These are phyloP conservation scores for Meredithiella fracta DNA, from an alignment of 2,329 filamentous ascomycete genomes.

Conservation along the genomic window DNA sequence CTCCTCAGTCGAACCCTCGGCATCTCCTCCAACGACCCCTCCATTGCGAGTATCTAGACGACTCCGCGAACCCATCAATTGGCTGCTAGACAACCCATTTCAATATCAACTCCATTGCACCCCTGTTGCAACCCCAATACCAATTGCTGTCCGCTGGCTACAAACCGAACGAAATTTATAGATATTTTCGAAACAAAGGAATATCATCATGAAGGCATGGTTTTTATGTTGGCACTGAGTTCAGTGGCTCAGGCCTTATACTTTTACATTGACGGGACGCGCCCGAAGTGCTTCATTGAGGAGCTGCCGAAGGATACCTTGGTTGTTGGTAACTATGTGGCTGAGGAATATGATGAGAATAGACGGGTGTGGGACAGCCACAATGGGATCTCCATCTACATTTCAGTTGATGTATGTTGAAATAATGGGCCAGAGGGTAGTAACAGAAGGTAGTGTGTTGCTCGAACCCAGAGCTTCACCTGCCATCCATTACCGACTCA, in stretches of 20 bases:
- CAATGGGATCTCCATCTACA: constrained; percentile 63
- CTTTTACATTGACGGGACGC: constrained; percentile 81
- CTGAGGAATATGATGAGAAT: constrained; percentile 66
- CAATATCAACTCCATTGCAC: neutral
- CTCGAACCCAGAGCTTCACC: neutral
- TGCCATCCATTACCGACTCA: neutral
- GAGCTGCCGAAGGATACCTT: constrained; percentile 94
- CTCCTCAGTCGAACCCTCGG: neutral
- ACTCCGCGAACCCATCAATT: neutral
- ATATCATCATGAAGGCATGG: constrained; percentile 37
- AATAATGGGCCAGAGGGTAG: neutral
- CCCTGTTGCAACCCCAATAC: constrained; percentile 2
- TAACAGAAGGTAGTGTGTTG: neutral
- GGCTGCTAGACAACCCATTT: neutral
- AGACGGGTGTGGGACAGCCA: constrained; percentile 53
- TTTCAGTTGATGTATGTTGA: constrained; percentile 62
- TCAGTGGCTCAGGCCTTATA: constrained; percentile 64
- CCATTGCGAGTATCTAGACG: neutral
- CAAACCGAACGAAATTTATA: neutral
- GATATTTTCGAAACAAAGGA: neutral
- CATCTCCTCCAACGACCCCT: neutral
- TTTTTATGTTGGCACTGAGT: constrained; percentile 50
- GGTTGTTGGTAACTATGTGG: constrained; percentile 81
- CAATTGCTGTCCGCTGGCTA: neutral
- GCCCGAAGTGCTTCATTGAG: constrained; percentile 93